phyloP scores from a whole-genome alignment of 179 eudicot genomes.

The Spinacia oleracea region DNA sequence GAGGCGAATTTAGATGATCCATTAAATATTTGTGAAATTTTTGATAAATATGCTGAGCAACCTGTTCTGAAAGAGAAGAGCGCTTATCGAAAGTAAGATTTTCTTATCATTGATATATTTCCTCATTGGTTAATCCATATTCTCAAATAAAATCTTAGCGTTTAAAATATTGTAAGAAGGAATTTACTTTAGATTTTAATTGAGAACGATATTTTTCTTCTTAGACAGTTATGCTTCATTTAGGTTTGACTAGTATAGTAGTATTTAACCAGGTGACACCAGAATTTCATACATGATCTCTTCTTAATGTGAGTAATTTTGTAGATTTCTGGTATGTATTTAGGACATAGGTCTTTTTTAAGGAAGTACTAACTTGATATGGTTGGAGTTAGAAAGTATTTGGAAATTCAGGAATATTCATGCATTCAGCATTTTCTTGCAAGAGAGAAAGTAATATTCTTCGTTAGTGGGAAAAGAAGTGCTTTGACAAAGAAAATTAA shows the following conservation, averaged over 20 bases:
- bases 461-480: too few species aligned
- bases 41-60: slow-evolving; percentile 45
- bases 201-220: neutral
- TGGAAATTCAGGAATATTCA: too few species aligned
- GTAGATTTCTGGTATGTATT: too few species aligned
- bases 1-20: slow-evolving; percentile 43
- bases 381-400: neutral
- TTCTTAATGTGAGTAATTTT: too few species aligned
- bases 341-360: too few species aligned
- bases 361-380: neutral
- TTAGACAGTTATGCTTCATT: neutral
- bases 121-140: neutral
- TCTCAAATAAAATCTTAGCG: neutral
- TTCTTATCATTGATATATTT: neutral
- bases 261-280: too few species aligned
- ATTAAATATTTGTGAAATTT: slow-evolving; percentile 36
- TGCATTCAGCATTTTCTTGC: neutral
- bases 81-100: slow-evolving; percentile 51
- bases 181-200: neutral
- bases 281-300: neutral
- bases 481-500: too few species aligned
- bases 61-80: slow-evolving; percentile 69
- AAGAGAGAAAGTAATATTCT: neutral
- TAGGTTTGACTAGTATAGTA: neutral
- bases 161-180: neutral